Evolutionary conservation across 2,329 filamentous ascomycete species (phyloP), one percentile per base, ranked within the genome.

Genomic region (Balansia obtecta): DNA sequence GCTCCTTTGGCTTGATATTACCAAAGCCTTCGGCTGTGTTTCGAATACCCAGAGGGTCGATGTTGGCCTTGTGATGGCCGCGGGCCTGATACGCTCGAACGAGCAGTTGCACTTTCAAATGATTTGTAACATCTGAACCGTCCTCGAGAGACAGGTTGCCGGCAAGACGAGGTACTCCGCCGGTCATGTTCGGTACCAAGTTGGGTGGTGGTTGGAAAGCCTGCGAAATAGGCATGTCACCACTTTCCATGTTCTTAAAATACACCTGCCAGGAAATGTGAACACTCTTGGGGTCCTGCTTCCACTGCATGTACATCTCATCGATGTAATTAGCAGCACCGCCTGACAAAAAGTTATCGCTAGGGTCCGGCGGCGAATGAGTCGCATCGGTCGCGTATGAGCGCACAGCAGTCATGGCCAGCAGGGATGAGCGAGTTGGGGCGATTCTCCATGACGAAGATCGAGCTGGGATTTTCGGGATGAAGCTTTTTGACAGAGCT

Each of bases 281-380:
- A 53, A 98, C 93, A 65, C 88, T 95, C 62, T 82, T 79, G 48
- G 93, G 90, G 62, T 98, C 89, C 57, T 86, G 77, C 72, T 91
- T 95, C 93, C 93, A 98, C 67, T 90, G 83, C 74, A 96, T 76
- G 72, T 98, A 98, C 93, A 98, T 98, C 76, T 96, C 93, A 70
- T 98, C 93, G 67, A 98, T 88, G 74, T 98, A 98, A 75, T 95
- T 96, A 71, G 93, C 93, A 54, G 91, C 93, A 75, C 88, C 97
- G 59, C 93, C 93, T 56, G 89, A 88, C 54, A 98, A 80, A 77
- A 98, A 98, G 72, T 84, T 95, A 71, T 98, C 93, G 69, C 86
- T 95, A 57, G 90, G 81, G 66, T 95, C 88, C 56, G 80, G 79
- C 18, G 78, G 66, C 51, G 71, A 72, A 50, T 75, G 69, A 52